A percentile compares a stretch with the other conserved stretches of the same genome.
Conservation (phyloP, 768 basidiomycete species). For the Scleroderma citrinum region DNA sequence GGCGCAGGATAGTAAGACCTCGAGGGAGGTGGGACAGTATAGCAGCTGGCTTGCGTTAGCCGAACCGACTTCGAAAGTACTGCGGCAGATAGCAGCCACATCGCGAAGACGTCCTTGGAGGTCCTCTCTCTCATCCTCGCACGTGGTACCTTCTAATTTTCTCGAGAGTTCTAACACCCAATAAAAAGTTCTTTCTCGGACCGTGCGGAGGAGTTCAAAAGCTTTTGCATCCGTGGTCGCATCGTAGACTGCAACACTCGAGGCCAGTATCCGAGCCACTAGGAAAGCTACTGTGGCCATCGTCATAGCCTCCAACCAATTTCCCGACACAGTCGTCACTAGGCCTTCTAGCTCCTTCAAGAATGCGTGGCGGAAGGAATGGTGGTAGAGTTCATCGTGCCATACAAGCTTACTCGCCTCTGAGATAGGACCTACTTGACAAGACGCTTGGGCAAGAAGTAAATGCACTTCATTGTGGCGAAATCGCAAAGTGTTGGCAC, state of each 20-base stretch:
- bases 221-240: constrained; percentile 11
- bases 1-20: constrained; percentile 27
- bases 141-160: constrained; percentile 8
- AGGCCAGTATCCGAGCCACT: constrained; percentile 29
- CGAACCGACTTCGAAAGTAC: constrained; percentile 30
- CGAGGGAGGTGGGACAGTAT: constrained; percentile 12
- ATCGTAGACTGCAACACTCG: constrained; percentile 6
- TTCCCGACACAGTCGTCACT: constrained; percentile 25
- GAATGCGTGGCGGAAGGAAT: constrained; percentile 28
- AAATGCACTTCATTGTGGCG: no score
- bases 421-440: no score
- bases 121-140: background rate
- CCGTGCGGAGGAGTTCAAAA: constrained; percentile 20
- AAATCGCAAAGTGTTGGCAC: no score
- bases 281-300: constrained; percentile 28
- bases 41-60: constrained; percentile 8
- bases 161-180: constrained; percentile 29
- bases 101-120: constrained; percentile 9
- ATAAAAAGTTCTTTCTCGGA: constrained; percentile 21
- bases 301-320: constrained; percentile 30
- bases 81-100: constrained; percentile 34
- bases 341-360: constrained; percentile 27
- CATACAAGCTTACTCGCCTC: constrained; percentile 20
- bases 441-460: no score
- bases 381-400: constrained; percentile 30